Evolutionary conservation across 805 yeast genomes (phyloP).

Genomic region (Pichia manshurica): DNA sequence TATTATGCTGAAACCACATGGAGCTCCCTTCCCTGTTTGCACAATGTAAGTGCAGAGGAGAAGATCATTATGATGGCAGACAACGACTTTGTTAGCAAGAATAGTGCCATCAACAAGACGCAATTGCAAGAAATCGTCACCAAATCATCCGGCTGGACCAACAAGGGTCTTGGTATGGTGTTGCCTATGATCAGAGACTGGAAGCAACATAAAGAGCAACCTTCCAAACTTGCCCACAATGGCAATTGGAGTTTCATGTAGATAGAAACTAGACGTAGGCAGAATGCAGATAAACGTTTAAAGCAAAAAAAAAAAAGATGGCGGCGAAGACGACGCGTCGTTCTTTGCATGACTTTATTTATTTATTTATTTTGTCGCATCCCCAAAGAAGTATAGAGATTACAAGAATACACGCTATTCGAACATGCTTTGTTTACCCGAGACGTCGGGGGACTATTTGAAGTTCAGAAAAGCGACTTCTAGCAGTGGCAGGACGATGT

Average conservation of each 20-base stretch:
- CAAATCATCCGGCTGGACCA: not conserved
- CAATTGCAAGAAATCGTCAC: not conserved
- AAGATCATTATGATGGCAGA: constrained; percentile 5
- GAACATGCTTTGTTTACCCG: not conserved
- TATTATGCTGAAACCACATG: not conserved
- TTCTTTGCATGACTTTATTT: too few relatives aligned
- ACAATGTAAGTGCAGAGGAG: not conserved
- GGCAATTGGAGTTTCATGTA: constrained; percentile 9
- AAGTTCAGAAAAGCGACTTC: too few relatives aligned
- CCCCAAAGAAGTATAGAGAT: too few relatives aligned
- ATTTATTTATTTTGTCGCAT: too few relatives aligned
- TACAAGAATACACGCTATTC: too few relatives aligned
- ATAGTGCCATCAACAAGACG: not conserved
- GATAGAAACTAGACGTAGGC: not conserved
- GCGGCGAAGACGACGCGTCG: too few relatives aligned
- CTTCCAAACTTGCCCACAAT: constrained; percentile 7
- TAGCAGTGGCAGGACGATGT: too few relatives aligned
- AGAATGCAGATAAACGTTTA: too few relatives aligned
- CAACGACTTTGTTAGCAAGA: constrained; percentile 4
- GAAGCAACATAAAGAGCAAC: not conserved
- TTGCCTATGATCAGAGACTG: constrained; percentile 7
- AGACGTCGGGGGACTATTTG: too few relatives aligned
- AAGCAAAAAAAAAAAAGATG: not conserved
- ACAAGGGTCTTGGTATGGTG: not conserved
- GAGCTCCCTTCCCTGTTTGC: not conserved